Evolutionary conservation across 805 yeast genomes (phyloP), one percentile per base, ranked within the genome.

Genomic region (Kuraishia hungarica): DNA sequence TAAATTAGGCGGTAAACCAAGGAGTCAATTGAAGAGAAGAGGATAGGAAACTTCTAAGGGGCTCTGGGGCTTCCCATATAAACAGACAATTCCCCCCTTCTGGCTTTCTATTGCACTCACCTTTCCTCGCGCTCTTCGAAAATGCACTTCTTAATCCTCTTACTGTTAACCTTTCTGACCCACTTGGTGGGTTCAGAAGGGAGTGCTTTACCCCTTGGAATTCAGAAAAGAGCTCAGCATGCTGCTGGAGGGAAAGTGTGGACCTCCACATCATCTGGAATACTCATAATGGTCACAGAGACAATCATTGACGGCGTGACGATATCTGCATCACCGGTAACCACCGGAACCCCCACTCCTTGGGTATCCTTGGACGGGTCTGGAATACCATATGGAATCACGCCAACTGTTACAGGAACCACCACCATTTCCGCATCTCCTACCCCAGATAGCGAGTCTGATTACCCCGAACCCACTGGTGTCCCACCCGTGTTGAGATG

Each of bases 291-390:
- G n/a, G 59, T 68, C 22, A 65, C 69, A 22, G 71, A 71, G 29
- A 67, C 71, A 2, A 85, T 86, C 50, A 75, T 80, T 58, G 80
- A 76, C 51, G 84, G 83, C 43, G 84, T 81, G 17, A 80, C 85
- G 1, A 56, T 70, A 2, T 67, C 71, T 50, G 72, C 71, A 20
- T 71, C 77, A 1, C 79, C 80, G 39, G 65, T 69, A 11, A 59
- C 72, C 1, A 51, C 56, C 29, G 17, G 43, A 7, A 62, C 71
- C 20, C 67, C 75, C 4, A 74, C 79, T 10, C 67, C 67, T 2
- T 76, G 80, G 80, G 72, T 64, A 26, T 74, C 79, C 8, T 63
- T 76, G 20, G 80, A 76, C 56, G 61, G 64, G 19, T 71, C 75
- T 2, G 80, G 80, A 58, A 74, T 74, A 28, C 80, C 80, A 53